These are phyloP conservation scores for Trichoderma arundinaceum DNA, from an alignment of 2,329 filamentous ascomycete species.

Conservation along the genomic window DNA sequence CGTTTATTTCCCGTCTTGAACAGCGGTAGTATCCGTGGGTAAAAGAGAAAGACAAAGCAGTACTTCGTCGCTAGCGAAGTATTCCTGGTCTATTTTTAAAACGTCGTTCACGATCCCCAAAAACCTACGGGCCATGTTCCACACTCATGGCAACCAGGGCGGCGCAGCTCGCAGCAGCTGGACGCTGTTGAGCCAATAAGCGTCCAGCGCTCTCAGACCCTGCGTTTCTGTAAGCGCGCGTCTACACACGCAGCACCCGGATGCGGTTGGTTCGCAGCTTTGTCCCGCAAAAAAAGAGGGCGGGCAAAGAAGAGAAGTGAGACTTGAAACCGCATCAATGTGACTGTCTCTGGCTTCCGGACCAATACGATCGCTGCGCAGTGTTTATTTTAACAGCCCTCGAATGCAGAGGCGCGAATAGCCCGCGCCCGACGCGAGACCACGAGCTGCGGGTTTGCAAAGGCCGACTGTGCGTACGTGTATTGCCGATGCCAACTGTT, in stretches of 20 bases:
- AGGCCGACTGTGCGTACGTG: neutral
- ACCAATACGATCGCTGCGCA: constrained; percentile 12
- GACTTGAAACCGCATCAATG: constrained; percentile 23
- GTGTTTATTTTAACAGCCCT: neutral
- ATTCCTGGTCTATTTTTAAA: constrained; percentile 21
- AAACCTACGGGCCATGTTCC: neutral
- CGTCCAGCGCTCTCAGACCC: constrained; percentile 5
- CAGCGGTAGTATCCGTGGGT: neutral
- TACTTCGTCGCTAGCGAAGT: neutral
- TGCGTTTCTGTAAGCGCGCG: constrained; percentile 21
- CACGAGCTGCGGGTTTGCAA: neutral
- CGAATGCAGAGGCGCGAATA: neutral
- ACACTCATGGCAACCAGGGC: neutral
- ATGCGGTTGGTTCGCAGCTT: too few relatives aligned
- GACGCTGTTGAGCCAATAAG: neutral
- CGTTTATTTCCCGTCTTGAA: neutral
- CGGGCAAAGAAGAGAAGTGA: too few relatives aligned
- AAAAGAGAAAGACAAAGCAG: neutral
- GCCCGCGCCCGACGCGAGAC: neutral
- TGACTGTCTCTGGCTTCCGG: constrained; percentile 5
- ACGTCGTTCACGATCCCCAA: neutral
- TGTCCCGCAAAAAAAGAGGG: too few relatives aligned
- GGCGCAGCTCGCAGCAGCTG: too few relatives aligned
- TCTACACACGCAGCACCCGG: too few relatives aligned
- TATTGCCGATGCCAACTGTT: neutral